Conservation (phyloP, 768 basidiomycete species). For the Kwoniella pini region DNA sequence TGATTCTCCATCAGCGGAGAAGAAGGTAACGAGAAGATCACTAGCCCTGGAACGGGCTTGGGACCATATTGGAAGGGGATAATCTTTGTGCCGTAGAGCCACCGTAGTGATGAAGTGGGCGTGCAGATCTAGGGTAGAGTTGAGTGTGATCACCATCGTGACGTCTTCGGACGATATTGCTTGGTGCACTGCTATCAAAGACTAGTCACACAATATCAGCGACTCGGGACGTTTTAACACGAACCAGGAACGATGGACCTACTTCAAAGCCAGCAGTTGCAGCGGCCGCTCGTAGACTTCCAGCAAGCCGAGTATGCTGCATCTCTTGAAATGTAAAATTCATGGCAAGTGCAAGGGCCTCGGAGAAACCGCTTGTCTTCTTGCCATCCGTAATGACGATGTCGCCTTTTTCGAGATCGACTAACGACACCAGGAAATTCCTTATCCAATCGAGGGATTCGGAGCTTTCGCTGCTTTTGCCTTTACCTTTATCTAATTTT, state of each 20-base stretch:
- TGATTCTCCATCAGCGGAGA: slow-evolving; percentile 52
- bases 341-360: slow-evolving; percentile 70
- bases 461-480: slow-evolving; percentile 13
- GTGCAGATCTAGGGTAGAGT: slow-evolving; percentile 61
- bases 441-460: slow-evolving; percentile 65
- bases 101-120: slow-evolving; percentile 59
- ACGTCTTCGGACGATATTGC: slow-evolving; percentile 12
- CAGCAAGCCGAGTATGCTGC: slow-evolving; percentile 72
- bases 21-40: slow-evolving; percentile 53
- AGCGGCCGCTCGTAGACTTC: slow-evolving; percentile 61
- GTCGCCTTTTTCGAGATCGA: slow-evolving; percentile 9
- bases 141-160: not conserved
- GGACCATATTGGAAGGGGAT: slow-evolving; percentile 58
- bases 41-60: slow-evolving; percentile 57
- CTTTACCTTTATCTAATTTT: slow-evolving; percentile 25
- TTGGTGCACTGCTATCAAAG: slow-evolving; percentile 26
- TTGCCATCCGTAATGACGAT: not conserved
- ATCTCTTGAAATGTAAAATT: slow-evolving; percentile 77
- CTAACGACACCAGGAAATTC: slow-evolving; percentile 62
- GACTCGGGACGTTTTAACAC: slow-evolving; percentile 12
- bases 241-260: slow-evolving; percentile 41
- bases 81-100: slow-evolving; percentile 57
- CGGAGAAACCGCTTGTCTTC: slow-evolving; percentile 57
- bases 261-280: slow-evolving; percentile 68
- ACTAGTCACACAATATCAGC: slow-evolving; percentile 10